Percentiles rank a stretch among this genome's conserved stretches.
These are phyloP conservation scores for Microdochium trichocladiopsis DNA, from an alignment of 2,329 filamentous ascomycete species.

Conservation along the genomic window DNA sequence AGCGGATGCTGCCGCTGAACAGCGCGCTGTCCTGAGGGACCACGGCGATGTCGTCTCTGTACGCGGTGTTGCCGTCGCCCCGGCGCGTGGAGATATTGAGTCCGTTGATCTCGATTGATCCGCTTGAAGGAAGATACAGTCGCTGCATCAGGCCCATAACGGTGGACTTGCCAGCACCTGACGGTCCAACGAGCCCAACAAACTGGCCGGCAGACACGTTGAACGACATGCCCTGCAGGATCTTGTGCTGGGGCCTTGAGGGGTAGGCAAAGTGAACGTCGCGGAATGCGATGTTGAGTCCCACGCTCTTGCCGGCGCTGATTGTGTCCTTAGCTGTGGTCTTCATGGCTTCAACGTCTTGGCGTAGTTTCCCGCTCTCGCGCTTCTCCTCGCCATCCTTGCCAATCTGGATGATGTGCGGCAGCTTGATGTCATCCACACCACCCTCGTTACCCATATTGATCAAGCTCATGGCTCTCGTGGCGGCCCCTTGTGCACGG, in stretches of 20 bases:
- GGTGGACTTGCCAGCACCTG: constrained; percentile 56
- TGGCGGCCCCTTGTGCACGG: constrained; percentile 45
- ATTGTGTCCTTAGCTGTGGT: constrained; percentile 5
- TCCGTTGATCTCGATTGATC: constrained; percentile 49
- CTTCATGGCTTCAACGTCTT: constrained; percentile 33
- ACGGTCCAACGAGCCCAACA: constrained; percentile 54
- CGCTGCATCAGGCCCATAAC: constrained; percentile 53
- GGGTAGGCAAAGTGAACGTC: constrained; percentile 61
- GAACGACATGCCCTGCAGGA: constrained; percentile 39
- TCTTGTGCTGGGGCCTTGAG: constrained; percentile 46
- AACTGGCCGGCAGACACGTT: constrained; percentile 43
- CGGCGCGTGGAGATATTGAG: constrained; percentile 37
- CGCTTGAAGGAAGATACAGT: constrained; percentile 50
- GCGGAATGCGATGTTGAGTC: constrained; percentile 44
- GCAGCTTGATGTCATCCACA: constrained; percentile 18
- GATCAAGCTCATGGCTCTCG: constrained; percentile 31
- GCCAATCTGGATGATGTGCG: constrained; percentile 1
- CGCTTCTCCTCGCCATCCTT: neutral
- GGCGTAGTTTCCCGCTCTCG: neutral
- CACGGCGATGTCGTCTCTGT: constrained; percentile 30
- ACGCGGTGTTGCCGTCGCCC: neutral
- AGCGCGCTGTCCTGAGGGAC: constrained; percentile 59
- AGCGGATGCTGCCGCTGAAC: constrained; percentile 57
- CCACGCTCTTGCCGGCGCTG: constrained; percentile 7
- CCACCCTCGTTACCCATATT: constrained; percentile 10